Evolutionary conservation across 148 eudicot species (phyloP), one percentile per base, ranked within the genome.

Genomic region (Silene uniflora): DNA sequence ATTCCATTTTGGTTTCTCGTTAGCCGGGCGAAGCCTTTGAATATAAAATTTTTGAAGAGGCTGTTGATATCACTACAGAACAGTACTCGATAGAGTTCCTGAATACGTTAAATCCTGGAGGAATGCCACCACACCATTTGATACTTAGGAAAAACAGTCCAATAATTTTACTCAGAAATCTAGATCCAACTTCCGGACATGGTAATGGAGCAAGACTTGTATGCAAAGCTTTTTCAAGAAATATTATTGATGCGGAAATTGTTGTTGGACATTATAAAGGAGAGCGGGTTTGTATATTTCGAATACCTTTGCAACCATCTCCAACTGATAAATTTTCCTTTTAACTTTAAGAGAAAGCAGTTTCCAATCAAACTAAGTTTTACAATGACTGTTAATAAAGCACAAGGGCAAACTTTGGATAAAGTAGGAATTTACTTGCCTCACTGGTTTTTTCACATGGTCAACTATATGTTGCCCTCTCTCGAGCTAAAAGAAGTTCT

Each of bases 221-320:
- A 52, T 52, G 56, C 16, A 72, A 72, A 58, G 59, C 46, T 18
- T 72, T 72, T 11, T 58, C 11, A 24, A 52, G 56, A 52, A n/a
- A n/a, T n/a, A n/a, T n/a, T n/a, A n/a, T n/a, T n/a, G n/a, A n/a
- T n/a, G n/a, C n/a, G n/a, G n/a, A 52, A 52, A 52, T 52, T 52
- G 56, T 52, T 52, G 56, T 52, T 42, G 75, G 64, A 1, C 64
- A 56, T 27, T 47, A 72, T 17, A 56, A 29, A 58, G 64, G 75
- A 3, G 75, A 72, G 10, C 35, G 23, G 1, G 47, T 55, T 4
- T 72, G 55, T 32, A 27, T 58, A 7, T 47, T 64, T 7, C 22
- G 75, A 8, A 55, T 27, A 16, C 64, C 46, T 1, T 29, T 58
- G 1, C 64, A 27, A 14, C 64, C 75, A 1, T 56, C 75, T 1